Evolutionary conservation across 768 basidiomycete species (phyloP), one percentile per base, ranked within the genome.

Genomic region (Lactarius hatsudake): DNA sequence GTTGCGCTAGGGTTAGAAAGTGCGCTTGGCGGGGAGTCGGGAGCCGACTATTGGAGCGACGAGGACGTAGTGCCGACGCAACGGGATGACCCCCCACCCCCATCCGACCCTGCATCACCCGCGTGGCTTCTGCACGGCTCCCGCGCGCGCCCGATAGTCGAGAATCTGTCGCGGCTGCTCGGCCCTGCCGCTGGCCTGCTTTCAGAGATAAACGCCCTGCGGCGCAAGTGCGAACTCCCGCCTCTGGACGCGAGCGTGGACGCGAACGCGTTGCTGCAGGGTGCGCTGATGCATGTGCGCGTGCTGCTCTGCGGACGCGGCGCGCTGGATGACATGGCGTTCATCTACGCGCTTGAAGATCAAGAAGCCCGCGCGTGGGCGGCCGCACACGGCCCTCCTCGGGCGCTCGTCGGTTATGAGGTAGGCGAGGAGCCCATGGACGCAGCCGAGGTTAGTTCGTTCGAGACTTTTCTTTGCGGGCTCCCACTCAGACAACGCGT

Each of bases 81-180:
- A 71, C 77, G 90, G 62, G 84, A 85, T 62, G 76, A 73, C 10
- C 42, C 26, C 6, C 53, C 18, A 28, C 66, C 61, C 6, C 62
- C 59, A 28, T 65, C 62, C 28, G 56, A 62, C 13, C 64, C 64
- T 45, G 58, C 63, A n/a, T 48, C 70, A 10, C 65, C 66, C 15
- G 70, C 64, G 15, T 96, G 93, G 93, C 80, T 95, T 5, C 76
- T 95, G 32, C 86, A 84, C 54, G 90, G 91, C 7, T 71, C 81
- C 38, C 80, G 81, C 43, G 78, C 84, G 0, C 71, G 76, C 3
- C 71, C 72, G 4, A 79, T 93, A 42, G 68, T 91, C 17, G 75
- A 80, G 1, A 76, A 76, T 61, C 80, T 70, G 69, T 76, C 64
- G 70, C 76, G 71, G 18, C 72, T 80, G 67, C 78, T 82, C 62